These are phyloP conservation scores for Closterium sp. DNA, from an alignment of 139 green algal genomes.

Conservation along the genomic window DNA sequence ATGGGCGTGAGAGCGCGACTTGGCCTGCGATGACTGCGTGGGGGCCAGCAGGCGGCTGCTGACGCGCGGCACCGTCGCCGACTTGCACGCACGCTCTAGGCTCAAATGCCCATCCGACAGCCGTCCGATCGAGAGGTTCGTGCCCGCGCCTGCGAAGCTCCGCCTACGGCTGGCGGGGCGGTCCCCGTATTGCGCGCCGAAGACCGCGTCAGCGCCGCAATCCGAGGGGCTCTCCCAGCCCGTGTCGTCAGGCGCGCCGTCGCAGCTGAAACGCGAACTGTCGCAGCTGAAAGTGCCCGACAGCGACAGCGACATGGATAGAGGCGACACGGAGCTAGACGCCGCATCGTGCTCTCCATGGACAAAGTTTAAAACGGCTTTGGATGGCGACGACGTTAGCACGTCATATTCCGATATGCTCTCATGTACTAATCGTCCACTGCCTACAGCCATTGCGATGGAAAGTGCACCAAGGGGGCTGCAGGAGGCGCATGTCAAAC, in stretches of 20 bases:
- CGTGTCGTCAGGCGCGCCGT: not conserved
- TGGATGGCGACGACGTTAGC: not conserved
- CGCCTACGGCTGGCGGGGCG: not conserved
- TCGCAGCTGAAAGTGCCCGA: not conserved
- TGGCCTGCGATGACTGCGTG: conserved; percentile 6
- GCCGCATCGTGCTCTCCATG: not conserved
- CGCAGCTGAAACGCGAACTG: not conserved
- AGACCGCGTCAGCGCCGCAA: not conserved
- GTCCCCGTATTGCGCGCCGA: not conserved
- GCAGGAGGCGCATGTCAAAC: not conserved
- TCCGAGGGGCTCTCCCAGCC: not conserved
- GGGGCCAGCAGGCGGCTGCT: conserved; percentile 6
- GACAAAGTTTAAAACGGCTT: not conserved
- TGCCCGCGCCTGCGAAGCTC: not conserved
- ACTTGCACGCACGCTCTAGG: not conserved
- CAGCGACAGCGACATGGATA: not conserved
- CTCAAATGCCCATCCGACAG: not conserved
- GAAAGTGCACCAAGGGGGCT: not conserved
- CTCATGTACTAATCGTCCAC: not conserved
- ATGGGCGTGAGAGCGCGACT: not conserved
- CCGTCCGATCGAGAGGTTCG: not conserved
- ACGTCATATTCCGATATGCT: not conserved
- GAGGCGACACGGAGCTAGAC: not conserved
- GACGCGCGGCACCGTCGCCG: not conserved
- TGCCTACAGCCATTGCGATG: not conserved